phyloP scores from a whole-genome alignment of 2,329 filamentous ascomycete species.

The Epichloe amarillans region DNA sequence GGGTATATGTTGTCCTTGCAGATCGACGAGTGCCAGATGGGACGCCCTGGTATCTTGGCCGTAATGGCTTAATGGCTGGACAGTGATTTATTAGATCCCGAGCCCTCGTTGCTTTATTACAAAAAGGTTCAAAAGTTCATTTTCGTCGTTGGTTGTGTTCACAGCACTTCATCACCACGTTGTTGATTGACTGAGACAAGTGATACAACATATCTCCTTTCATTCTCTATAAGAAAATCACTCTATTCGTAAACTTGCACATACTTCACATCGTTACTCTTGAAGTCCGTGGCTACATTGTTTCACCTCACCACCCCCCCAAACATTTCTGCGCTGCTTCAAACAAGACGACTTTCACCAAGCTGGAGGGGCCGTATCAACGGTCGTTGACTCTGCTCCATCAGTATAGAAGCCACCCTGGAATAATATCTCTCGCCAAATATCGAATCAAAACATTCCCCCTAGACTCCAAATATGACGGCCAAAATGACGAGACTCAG shows the following conservation, averaged over 20 bases:
- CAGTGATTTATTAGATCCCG: conserved; percentile 4
- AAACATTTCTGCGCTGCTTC: too few relatives aligned
- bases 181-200: not conserved
- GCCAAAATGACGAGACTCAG: conserved; percentile 10
- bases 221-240: not conserved
- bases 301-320: too few relatives aligned
- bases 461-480: not conserved
- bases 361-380: too few relatives aligned
- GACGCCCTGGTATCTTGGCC: not conserved
- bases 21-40: conserved; percentile 7
- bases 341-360: too few relatives aligned
- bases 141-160: not conserved
- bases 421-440: not conserved
- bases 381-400: too few relatives aligned
- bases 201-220: too few relatives aligned
- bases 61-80: not conserved
- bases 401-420: not conserved
- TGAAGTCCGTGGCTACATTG: too few relatives aligned
- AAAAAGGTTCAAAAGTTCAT: not conserved
- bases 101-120: not conserved
- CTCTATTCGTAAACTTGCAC: not conserved
- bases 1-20: not conserved
- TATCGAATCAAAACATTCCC: not conserved
- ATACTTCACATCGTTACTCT: too few relatives aligned
- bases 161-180: not conserved